These are phyloP conservation scores for Ophiostoma sp. DNA, from an alignment of 2,329 filamentous ascomycete species.

Conservation along the genomic window DNA sequence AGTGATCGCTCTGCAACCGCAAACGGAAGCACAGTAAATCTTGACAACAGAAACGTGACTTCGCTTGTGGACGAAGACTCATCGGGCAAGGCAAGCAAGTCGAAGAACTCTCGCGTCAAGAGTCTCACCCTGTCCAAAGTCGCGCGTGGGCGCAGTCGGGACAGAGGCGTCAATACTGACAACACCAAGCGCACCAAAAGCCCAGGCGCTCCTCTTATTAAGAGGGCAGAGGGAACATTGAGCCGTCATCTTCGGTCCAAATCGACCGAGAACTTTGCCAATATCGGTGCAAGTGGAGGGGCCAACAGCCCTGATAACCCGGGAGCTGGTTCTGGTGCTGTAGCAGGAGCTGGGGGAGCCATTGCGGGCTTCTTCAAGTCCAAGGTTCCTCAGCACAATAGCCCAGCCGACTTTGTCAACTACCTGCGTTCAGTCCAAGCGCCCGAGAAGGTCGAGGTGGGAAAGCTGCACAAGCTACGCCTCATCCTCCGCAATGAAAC, in stretches of 20 bases:
- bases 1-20: conserved; percentile 39
- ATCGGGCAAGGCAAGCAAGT: conserved; percentile 44
- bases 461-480: conserved; percentile 87
- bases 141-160: conserved; percentile 32
- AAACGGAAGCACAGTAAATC: conserved; percentile 11
- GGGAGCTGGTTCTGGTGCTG: conserved; percentile 30
- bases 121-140: conserved; percentile 72
- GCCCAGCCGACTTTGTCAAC: conserved; percentile 76
- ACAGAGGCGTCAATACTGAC: conserved; percentile 16
- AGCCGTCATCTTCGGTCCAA: conserved; percentile 64
- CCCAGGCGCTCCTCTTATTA: conserved; percentile 67
- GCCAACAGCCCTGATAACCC: conserved; percentile 36
- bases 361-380: conserved; percentile 52
- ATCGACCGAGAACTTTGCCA: conserved; percentile 64
- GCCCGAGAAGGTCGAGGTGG: conserved; percentile 83
- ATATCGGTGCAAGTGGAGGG: conserved; percentile 40
- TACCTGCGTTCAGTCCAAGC: conserved; percentile 78
- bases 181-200: conserved; percentile 40
- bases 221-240: conserved; percentile 55
- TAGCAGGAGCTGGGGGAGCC: conserved; percentile 38
- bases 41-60: too few species aligned
- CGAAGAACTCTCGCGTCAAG: conserved; percentile 60
- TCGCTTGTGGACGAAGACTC: conserved; percentile 26
- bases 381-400: conserved; percentile 67
- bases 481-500: conserved; percentile 89